Evolutionary conservation across 2,329 filamentous ascomycete genomes (phyloP), one percentile per base, ranked within the genome.

Genomic region (Aspergillus sp.): DNA sequence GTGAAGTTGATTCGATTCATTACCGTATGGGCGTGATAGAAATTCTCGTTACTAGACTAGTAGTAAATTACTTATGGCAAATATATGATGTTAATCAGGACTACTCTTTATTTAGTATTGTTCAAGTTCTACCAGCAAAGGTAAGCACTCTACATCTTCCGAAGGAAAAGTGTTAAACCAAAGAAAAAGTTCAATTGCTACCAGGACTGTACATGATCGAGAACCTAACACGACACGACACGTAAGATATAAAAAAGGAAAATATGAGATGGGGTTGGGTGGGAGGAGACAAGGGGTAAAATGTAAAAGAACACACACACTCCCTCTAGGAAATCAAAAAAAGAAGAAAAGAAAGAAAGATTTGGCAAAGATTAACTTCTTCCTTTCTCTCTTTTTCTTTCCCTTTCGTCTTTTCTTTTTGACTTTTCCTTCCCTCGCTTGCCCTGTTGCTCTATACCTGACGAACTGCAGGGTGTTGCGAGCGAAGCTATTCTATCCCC

Each of bases 121-220:
- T 5, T 36, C 6, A 6, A 25, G 0, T 36, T 36, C 32, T 36
- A 9, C n/a, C 5, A 39, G 9, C 7, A 48, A 19, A 30, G 12
- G 9, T 30, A 30, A 10, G 12, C 28, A 12, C 9, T 1, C 28
- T 12, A 30, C 10, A 5, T 30, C 9, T 5, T 5, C 3, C 0
- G 1, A 30, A 30, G 10, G 28, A 30, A 4, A 12, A 5, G 21
- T 3, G 50, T 30, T 17, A 47, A 13, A 48, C 8, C 7, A 21
- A 13, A 59, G 12, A 47, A 45, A 59, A 53, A 47, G 32, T 54
- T 21, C 32, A 59, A 59, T 63, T 61, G 59, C 59, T 63, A 61
- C 51, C 56, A 55, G 30, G 53, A 59, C 63, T 65, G 63, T 65
- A 65, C 60, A 65, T 63, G 57, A 64, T 52, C 25, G 52, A 36